phyloP scores from a whole-genome alignment of 2,329 filamentous ascomycete genomes.

The Aspergillus fumigatiaffinis region DNA sequence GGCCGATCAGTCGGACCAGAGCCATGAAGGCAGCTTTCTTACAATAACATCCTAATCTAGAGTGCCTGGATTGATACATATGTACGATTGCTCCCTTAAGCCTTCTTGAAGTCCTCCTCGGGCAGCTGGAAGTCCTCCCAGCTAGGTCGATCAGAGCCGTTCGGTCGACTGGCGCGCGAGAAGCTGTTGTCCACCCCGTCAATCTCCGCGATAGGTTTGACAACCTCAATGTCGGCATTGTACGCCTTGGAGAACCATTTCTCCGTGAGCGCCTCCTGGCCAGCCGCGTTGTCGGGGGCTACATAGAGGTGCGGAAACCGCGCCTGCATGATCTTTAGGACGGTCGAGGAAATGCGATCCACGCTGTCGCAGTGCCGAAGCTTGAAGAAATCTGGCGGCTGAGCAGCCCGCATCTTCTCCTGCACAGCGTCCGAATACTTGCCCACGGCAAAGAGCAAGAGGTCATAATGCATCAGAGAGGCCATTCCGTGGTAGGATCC shows the following conservation, averaged over 20 bases:
- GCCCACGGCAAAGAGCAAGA: slow-evolving; percentile 60
- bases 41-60: not conserved
- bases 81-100: slow-evolving; percentile 3
- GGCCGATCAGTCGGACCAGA: not conserved
- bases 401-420: slow-evolving; percentile 46
- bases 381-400: slow-evolving; percentile 52
- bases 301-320: slow-evolving; percentile 55
- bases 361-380: slow-evolving; percentile 61
- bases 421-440: slow-evolving; percentile 54
- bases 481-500: slow-evolving; percentile 64
- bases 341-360: slow-evolving; percentile 60
- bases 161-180: slow-evolving; percentile 47
- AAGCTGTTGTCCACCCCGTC: slow-evolving; percentile 49
- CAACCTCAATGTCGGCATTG: slow-evolving; percentile 45
- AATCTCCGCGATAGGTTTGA: slow-evolving; percentile 44
- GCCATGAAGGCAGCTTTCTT: not conserved
- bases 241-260: slow-evolving; percentile 47
- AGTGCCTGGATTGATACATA: not conserved
- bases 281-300: slow-evolving; percentile 12
- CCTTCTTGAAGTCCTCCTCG: slow-evolving; percentile 26
- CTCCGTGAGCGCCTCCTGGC: slow-evolving; percentile 45
- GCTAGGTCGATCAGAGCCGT: slow-evolving; percentile 48
- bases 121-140: slow-evolving; percentile 40
- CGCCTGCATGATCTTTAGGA: slow-evolving; percentile 52
- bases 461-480: slow-evolving; percentile 65